Evolutionary conservation across 2,329 filamentous ascomycete species (phyloP).

Genomic region (Fusarium falciforme): DNA sequence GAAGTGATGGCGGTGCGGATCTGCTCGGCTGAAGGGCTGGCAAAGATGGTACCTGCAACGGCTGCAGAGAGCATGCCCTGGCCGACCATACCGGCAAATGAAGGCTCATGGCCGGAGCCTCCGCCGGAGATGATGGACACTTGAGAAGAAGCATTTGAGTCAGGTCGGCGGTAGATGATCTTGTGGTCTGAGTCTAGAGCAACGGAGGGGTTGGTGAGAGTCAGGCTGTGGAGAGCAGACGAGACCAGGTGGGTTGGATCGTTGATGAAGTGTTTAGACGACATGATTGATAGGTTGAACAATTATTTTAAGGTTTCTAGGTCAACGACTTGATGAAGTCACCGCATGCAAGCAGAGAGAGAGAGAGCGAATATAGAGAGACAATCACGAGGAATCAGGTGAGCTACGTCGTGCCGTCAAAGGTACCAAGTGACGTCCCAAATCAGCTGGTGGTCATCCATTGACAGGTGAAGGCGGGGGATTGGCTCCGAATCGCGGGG

Average conservation of each 20-base stretch:
- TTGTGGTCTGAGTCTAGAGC: conserved; percentile 84
- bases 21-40: conserved; percentile 84
- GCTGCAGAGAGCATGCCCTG: conserved; percentile 82
- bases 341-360: background rate
- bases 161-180: conserved; percentile 80
- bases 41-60: conserved; percentile 89
- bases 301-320: background rate
- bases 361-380: background rate
- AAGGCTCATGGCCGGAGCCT: conserved; percentile 90
- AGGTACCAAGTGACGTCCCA: background rate
- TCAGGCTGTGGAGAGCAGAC: conserved; percentile 80
- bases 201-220: conserved; percentile 85
- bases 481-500: conserved; percentile 6
- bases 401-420: background rate
- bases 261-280: conserved; percentile 88
- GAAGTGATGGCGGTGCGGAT: conserved; percentile 80
- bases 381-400: background rate
- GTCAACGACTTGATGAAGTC: background rate
- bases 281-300: conserved; percentile 50
- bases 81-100: conserved; percentile 87
- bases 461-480: background rate
- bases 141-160: conserved; percentile 59
- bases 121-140: conserved; percentile 90
- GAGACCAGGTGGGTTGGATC: conserved; percentile 83
- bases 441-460: background rate